A percentile compares a stretch with the other conserved stretches of the same genome.
Conservation (phyloP, 192 early-diverging fungal genomes). For the Coemansia interrupta region DNA sequence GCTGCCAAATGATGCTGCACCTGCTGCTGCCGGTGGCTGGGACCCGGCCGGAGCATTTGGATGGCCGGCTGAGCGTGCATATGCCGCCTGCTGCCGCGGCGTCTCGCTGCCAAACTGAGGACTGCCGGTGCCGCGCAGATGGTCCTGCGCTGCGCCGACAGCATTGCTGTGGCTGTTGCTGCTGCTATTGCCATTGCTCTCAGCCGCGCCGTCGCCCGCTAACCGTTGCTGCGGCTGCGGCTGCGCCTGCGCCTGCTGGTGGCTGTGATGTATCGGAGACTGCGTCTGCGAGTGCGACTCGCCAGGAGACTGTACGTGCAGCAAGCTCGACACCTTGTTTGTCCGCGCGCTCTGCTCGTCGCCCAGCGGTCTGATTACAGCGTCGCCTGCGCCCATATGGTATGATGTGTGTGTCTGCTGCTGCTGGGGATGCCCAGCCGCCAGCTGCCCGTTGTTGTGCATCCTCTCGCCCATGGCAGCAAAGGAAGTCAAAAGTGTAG, state of each 20-base stretch:
- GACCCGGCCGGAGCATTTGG: conserved; percentile 1
- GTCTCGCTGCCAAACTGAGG: not conserved
- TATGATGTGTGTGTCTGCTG: conserved; percentile 11
- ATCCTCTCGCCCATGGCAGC: conserved; percentile 15
- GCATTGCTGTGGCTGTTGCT: not conserved
- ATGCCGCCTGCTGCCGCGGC: not conserved
- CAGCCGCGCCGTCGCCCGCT: not conserved
- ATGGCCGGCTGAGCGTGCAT: not conserved
- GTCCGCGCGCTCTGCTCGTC: conserved; percentile 16
- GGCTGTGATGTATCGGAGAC: not conserved
- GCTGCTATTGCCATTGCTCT: conserved; percentile 2
- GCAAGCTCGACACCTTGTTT: conserved; percentile 12
- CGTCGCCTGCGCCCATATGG: conserved; percentile 17
- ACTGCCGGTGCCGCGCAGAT: not conserved
- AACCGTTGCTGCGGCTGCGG: conserved; percentile 25
- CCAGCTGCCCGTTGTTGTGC: conserved; percentile 48
- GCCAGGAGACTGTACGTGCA: not conserved
- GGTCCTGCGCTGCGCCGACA: conserved; percentile 2
- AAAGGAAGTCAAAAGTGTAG: conserved; percentile 7
- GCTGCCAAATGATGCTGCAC: conserved; percentile 7
- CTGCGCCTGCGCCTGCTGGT: conserved; percentile 19
- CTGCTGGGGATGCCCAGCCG: conserved; percentile 20
- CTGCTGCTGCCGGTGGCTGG: conserved; percentile 13
- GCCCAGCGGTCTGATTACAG: conserved; percentile 10
- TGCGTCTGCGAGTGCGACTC: too few species aligned